Base-by-base conservation (phyloP, 169 alveolate species). In the Cyclospora cayetanensis region DNA sequence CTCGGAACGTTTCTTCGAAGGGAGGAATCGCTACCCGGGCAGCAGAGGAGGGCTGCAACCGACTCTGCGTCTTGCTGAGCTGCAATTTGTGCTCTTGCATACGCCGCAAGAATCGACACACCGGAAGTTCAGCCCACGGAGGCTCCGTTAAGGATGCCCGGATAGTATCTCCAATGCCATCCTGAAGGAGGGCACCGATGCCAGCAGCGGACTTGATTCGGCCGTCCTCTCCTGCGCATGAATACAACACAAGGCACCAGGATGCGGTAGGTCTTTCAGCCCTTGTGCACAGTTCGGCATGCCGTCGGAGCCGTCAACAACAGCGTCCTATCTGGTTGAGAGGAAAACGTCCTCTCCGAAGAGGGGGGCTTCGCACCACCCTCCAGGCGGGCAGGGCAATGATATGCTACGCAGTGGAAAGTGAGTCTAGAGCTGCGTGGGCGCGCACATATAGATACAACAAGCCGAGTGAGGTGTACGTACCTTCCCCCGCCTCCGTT, bases 401-500 rank as follows among this genome's bases (percentile, higher is more conserved):
- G n/a, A n/a, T n/a, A n/a, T n/a, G n/a, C n/a, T n/a, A n/a, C n/a
- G n/a, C n/a, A n/a, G n/a, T n/a, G n/a, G n/a, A n/a, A n/a, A n/a
- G n/a, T n/a, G n/a, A n/a, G n/a, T n/a, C n/a, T n/a, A n/a, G n/a
- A n/a, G n/a, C n/a, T n/a, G n/a, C n/a, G n/a, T n/a, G n/a, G n/a
- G n/a, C n/a, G n/a, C n/a, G n/a, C n/a, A n/a, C n/a, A n/a, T n/a
- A n/a, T n/a, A n/a, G n/a, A n/a, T n/a, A n/a, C n/a, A n/a, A n/a
- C n/a, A n/a, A n/a, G n/a, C n/a, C n/a, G n/a, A n/a, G n/a, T n/a
- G n/a, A n/a, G n/a, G n/a, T n/a, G n/a, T n/a, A n/a, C n/a, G n/a
- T 90, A 74, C 97, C 97, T 93, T 95, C 95, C 1, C 98, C 98
- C 18, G 98, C 98, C 87, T 96, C 98, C 25, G 98, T 96, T 0